These are phyloP conservation scores for Psilocybe azurescens DNA, from an alignment of 768 basidiomycete species.

Conservation along the genomic window DNA sequence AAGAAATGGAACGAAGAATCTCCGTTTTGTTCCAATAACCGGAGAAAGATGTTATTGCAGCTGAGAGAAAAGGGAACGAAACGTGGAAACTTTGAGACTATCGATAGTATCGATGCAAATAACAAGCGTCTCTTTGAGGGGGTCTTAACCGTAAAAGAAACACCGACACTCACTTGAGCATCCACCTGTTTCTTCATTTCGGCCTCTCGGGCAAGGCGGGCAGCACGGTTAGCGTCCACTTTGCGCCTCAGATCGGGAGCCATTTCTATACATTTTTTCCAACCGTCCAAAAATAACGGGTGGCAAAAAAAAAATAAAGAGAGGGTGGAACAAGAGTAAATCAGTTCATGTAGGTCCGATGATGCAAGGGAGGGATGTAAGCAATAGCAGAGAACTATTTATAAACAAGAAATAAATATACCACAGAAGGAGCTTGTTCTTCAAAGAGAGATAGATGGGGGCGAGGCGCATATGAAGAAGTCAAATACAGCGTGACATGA, in stretches of 20 bases:
- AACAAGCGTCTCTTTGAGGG: background rate
- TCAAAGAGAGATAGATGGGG: background rate
- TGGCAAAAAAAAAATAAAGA: conserved; percentile 12
- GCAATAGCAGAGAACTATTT: conserved; percentile 13
- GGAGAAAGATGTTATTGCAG: conserved; percentile 1
- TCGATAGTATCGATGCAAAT: conserved; percentile 3
- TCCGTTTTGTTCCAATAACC: conserved; percentile 1
- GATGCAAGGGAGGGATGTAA: conserved; percentile 16
- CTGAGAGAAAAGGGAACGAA: background rate
- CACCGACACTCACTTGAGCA: conserved; percentile 50
- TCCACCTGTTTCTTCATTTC: conserved; percentile 56
- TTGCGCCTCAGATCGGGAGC: conserved; percentile 67
- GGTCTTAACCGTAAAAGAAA: conserved; percentile 9
- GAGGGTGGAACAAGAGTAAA: conserved; percentile 6
- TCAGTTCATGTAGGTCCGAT: conserved; percentile 11
- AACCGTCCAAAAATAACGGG: conserved; percentile 1
- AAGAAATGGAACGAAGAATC: conserved; percentile 11
- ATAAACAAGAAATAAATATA: conserved; percentile 5
- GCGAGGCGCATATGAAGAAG: background rate
- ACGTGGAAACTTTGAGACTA: conserved; percentile 5
- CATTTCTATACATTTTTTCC: conserved; percentile 47
- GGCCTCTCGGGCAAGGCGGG: conserved; percentile 58
- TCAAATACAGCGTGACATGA: conserved; percentile 1
- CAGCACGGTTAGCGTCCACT: conserved; percentile 62
- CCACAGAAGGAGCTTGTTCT: conserved; percentile 3